These are phyloP conservation scores for Helenozyma baotianmanensis DNA, from an alignment of 805 yeast genomes.

Conservation along the genomic window DNA sequence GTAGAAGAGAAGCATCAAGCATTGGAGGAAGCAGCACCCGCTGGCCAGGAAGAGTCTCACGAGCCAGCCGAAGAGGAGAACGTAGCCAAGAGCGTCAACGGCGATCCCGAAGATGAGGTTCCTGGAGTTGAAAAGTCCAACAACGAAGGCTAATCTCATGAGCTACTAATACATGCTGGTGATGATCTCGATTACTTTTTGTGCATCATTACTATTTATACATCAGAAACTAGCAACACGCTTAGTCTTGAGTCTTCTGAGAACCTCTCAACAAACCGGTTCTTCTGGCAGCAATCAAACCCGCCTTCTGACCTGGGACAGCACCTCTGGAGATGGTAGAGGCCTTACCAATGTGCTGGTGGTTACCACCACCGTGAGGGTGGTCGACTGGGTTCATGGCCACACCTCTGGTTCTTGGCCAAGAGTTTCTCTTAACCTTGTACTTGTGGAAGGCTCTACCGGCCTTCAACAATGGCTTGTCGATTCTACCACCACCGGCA, in stretches of 20 bases:
- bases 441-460: constrained; percentile 99
- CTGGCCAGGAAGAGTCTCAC: too few species aligned
- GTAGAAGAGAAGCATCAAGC: constrained; percentile 5
- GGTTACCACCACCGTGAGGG: constrained; percentile 99
- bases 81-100: background rate
- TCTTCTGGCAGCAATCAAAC: constrained; percentile 99
- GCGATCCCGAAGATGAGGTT: too few species aligned
- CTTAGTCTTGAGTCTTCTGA: constrained; percentile 64
- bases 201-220: constrained; percentile 16
- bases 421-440: constrained; percentile 99
- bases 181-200: constrained; percentile 7
- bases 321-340: constrained; percentile 99
- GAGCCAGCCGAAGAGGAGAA: too few species aligned
- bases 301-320: constrained; percentile 99
- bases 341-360: constrained; percentile 99
- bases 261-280: constrained; percentile 99
- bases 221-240: constrained; percentile 14
- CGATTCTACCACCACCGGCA: constrained; percentile 99
- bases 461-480: constrained; percentile 99
- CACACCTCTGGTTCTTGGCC: constrained; percentile 99
- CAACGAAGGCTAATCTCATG: too few species aligned
- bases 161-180: too few species aligned
- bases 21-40: background rate
- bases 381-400: constrained; percentile 99
- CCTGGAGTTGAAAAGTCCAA: too few species aligned